Base-by-base conservation (phyloP, 176 grass and related monocot species). In the Avena insularis region DNA sequence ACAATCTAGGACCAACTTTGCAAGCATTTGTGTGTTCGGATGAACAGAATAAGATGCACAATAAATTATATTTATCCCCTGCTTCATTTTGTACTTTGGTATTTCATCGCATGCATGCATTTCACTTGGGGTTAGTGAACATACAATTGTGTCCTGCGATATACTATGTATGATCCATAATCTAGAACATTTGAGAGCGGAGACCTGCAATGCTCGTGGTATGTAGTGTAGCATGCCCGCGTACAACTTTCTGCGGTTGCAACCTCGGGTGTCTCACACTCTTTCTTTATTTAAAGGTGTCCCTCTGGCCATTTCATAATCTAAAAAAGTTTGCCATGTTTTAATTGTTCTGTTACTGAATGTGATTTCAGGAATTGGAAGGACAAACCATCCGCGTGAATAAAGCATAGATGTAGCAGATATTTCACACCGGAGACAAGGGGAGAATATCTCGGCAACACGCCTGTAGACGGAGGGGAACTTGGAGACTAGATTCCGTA, bases 371-470 rank as follows among this genome's bases (percentile, higher is more conserved):
- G 97, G 76, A 91, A 71, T 91, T 98, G 94, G 97, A 98, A 90
- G 97, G 97, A 78, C 97, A 98, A 85, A 92, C 88, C 40, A 98
- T 98, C 82, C 94, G 97, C 21, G 97, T 98, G 68, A 98, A 98
- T 83, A 96, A 75, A 94, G 90, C 92, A 56, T 98, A 90, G 90
- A 17, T 61, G 49, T 57, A 82, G 45, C 78, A 65, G 45, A 86
- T 71, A 72, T 64, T 82, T 88, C 60, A 11, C 43, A 38, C 10
- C 12, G 71, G 48, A 82, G 61, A 6, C n/a, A 71, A 23, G 75
- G 48, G 29, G 21, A 54, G 31, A 45, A 65, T 75, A 84, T 85
- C 53, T 85, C 0, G 53, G 70, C 2, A 31, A 63, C 54, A 51
- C 79, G 81, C 15, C 65, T 53, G 68, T 81, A 87, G 81, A 77